A percentile compares a stretch with the other conserved stretches of the same genome.
phyloP scores from a whole-genome alignment of 768 basidiomycete genomes.

The Lactifluus piperatus region DNA sequence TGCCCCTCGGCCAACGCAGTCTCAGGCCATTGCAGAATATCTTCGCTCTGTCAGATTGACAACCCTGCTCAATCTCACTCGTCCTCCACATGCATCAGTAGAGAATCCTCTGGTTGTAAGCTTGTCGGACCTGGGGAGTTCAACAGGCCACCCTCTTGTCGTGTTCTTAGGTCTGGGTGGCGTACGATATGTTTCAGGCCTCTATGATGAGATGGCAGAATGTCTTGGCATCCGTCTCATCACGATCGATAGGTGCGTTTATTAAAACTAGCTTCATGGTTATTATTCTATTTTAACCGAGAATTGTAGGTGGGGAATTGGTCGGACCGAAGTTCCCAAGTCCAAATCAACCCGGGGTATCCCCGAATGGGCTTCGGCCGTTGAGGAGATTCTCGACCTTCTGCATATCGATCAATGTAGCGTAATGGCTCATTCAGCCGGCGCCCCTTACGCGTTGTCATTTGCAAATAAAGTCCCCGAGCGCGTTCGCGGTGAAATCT shows the following conservation, averaged over 20 bases:
- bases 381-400: slow-evolving; percentile 83
- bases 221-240: slow-evolving; percentile 81
- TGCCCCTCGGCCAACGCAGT: slow-evolving; percentile 38
- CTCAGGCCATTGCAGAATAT: slow-evolving; percentile 77
- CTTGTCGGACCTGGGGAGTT: slow-evolving; percentile 84
- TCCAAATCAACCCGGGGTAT: slow-evolving; percentile 68
- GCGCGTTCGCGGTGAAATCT: slow-evolving; percentile 75
- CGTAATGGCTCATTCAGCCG: slow-evolving; percentile 92
- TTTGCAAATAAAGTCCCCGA: slow-evolving; percentile 68
- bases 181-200: slow-evolving; percentile 88
- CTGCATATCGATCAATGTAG: slow-evolving; percentile 73
- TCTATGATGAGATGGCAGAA: slow-evolving; percentile 95
- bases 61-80: slow-evolving; percentile 67
- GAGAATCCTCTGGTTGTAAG: slow-evolving; percentile 76
- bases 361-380: slow-evolving; percentile 83
- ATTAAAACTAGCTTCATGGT: background rate
- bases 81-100: slow-evolving; percentile 69
- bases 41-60: slow-evolving; percentile 82
- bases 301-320: slow-evolving; percentile 77
- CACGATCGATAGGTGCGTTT: slow-evolving; percentile 77
- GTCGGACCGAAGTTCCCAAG: slow-evolving; percentile 65
- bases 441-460: slow-evolving; percentile 89
- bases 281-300: slow-evolving; percentile 2
- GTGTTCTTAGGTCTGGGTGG: slow-evolving; percentile 92
- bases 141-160: slow-evolving; percentile 79